A percentile compares a stretch with the other conserved stretches of the same genome.
These are phyloP conservation scores for Dictyostelium intermedium DNA, from an alignment of 78 protist species.

Conservation along the genomic window DNA sequence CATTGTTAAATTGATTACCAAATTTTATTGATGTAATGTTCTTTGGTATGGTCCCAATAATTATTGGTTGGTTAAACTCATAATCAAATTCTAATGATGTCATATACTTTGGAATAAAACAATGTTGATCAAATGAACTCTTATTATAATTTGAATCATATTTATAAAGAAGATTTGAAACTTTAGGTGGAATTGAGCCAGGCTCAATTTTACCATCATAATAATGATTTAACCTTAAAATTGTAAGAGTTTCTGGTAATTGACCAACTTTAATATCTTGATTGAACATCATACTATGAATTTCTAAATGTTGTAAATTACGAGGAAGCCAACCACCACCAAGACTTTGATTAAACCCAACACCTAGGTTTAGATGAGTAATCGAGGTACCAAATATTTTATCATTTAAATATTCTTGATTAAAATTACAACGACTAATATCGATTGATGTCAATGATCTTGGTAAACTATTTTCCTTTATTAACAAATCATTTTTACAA, in stretches of 20 bases:
- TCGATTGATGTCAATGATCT: not conserved
- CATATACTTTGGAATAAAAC: not conserved
- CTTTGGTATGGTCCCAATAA: not conserved
- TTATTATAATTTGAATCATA: not conserved
- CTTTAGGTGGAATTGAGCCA: not conserved
- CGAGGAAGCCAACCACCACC: not conserved
- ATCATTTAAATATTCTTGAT: not conserved
- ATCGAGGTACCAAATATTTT: not conserved
- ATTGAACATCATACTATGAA: not conserved
- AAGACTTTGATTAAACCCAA: not conserved
- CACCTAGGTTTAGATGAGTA: not conserved
- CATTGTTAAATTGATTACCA: not conserved
- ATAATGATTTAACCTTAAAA: not conserved
- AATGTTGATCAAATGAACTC: not conserved
- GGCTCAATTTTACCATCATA: not conserved
- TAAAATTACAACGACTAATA: not conserved
- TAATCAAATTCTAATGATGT: not conserved
- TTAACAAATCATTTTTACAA: not conserved
- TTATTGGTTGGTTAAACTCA: not conserved
- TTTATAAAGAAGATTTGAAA: not conserved
- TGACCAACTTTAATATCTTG: not conserved
- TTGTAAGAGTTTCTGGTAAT: not conserved
- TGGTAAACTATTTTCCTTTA: not conserved
- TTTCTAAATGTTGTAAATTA: not conserved
- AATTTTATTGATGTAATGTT: not conserved